Evolutionary conservation across 2,329 filamentous ascomycete genomes (phyloP).

Genomic region (Diatrype stigma): DNA sequence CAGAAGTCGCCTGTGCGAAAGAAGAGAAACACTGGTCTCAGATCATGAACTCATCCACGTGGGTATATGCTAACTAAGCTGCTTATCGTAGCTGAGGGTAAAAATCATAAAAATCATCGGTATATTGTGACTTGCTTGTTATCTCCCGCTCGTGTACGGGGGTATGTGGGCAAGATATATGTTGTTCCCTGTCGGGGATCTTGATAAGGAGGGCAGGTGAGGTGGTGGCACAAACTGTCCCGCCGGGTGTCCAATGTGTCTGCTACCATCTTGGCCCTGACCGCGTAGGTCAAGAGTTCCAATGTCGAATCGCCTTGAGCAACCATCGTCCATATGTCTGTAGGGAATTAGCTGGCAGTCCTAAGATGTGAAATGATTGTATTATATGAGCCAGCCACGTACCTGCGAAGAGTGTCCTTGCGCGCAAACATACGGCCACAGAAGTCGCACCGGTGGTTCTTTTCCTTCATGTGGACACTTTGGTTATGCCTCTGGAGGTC

Average conservation of each 20-base stretch:
- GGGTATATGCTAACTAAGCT: too few species aligned
- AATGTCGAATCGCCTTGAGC: conserved; percentile 62
- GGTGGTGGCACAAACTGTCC: conserved; percentile 18
- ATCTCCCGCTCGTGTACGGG: conserved; percentile 23
- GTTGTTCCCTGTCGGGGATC: conserved; percentile 15
- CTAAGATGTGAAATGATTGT: neutral
- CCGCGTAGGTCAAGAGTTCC: conserved; percentile 43
- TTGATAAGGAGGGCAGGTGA: conserved; percentile 24
- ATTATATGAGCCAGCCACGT: conserved; percentile 30
- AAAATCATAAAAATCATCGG: too few species aligned
- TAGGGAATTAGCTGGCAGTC: conserved; percentile 1
- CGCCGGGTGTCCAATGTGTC: conserved; percentile 19
- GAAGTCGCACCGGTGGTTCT: conserved; percentile 65
- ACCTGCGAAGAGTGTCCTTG: conserved; percentile 81
- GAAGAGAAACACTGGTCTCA: too few species aligned
- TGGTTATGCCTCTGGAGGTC: conserved; percentile 64
- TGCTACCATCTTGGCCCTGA: conserved; percentile 21
- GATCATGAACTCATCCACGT: too few species aligned
- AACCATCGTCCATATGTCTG: conserved; percentile 75
- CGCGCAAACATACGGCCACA: conserved; percentile 71
- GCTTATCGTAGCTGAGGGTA: too few species aligned
- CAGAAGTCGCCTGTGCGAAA: too few species aligned
- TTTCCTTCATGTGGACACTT: conserved; percentile 70
- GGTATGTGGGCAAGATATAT: conserved; percentile 18
- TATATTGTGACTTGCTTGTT: conserved; percentile 1